Base-by-base conservation (phyloP, 345 rosid species). In the Corymbia maculata region DNA sequence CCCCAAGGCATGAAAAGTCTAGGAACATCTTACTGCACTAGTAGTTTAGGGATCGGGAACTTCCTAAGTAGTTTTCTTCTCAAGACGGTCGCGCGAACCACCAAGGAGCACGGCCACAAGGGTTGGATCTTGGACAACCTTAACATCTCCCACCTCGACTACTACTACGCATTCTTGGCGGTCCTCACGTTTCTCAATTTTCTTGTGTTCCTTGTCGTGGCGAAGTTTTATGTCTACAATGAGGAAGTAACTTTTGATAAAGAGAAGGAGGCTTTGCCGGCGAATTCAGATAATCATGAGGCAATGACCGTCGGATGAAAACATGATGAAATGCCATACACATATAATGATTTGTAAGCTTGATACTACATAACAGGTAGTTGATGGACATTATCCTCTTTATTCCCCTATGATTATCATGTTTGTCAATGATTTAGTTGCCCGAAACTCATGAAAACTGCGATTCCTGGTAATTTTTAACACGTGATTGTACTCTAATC, bases 1-100 rank as follows among this genome's bases (percentile, higher is more conserved):
- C 98, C 99, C 0, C 92, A 94, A 85, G 93, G 93, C 47, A 96
- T 96, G 99, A 97, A 97, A 84, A 94, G 98, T 52, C 90, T 97
- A 2, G 99, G 99, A 28, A 93, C 99, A 16, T 93, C 98, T 0
- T 94, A 93, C 86, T 93, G 92, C 82, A 89, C 93, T 1, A 94
- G 89, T n/a, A 94, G 96, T 70, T 15, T 94, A 53, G 98, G 95
- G 14, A 55, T 97, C 16, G 98, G 97, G 70, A 90, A 91, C 85
- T 96, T 94, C 89, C 68, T 96, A 47, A 96, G 97, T 15, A 94
- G 95, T 82, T 94, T 94, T 85, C 42, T 97, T 80, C 91, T 96
- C 13, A 88, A 89, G 5, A 90, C 93, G 2, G 95, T 95, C 51
- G 88, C 98, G 13, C 86, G 92, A 86, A 50, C 93, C 42, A 94